These are phyloP conservation scores for Xanthoconium separans DNA, from an alignment of 1,284 basidiomycete species.

Conservation along the genomic window DNA sequence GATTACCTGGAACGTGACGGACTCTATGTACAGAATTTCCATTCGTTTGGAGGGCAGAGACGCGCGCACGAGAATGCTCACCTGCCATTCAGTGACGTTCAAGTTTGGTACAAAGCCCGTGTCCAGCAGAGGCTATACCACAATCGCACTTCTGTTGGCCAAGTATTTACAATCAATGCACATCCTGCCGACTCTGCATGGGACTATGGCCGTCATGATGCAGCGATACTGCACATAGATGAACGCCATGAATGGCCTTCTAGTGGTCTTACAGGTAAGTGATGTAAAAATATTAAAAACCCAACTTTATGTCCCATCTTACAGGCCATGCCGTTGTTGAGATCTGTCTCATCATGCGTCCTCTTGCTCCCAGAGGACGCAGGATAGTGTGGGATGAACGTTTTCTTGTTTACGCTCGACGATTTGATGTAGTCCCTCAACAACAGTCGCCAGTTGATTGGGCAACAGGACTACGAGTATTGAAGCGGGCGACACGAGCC, in stretches of 20 bases:
- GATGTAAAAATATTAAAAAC: too few relatives aligned
- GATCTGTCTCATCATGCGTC: not conserved
- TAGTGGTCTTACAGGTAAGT: not conserved
- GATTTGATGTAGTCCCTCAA: too few relatives aligned
- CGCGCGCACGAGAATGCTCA: not conserved
- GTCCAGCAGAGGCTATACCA: not conserved
- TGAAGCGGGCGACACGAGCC: too few relatives aligned
- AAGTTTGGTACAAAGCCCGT: not conserved
- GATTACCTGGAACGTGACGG: not conserved
- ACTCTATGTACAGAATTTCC: not conserved
- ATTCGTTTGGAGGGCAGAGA: not conserved
- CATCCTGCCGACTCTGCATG: not conserved
- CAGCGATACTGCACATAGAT: not conserved
- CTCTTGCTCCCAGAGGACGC: not conserved
- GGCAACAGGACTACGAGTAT: too few relatives aligned
- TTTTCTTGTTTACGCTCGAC: too few relatives aligned
- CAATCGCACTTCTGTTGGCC: not conserved
- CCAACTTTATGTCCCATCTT: too few relatives aligned
- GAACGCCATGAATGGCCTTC: not conserved
- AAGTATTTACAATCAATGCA: not conserved
- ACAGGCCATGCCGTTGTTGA: not conserved
- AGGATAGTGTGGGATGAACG: too few relatives aligned
- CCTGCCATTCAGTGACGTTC: not conserved
- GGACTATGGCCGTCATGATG: not conserved
- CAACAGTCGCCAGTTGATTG: too few relatives aligned